Evolutionary conservation across 192 early-diverging fungal genomes (phyloP).

Genomic region (Oehlia diaphana): DNA sequence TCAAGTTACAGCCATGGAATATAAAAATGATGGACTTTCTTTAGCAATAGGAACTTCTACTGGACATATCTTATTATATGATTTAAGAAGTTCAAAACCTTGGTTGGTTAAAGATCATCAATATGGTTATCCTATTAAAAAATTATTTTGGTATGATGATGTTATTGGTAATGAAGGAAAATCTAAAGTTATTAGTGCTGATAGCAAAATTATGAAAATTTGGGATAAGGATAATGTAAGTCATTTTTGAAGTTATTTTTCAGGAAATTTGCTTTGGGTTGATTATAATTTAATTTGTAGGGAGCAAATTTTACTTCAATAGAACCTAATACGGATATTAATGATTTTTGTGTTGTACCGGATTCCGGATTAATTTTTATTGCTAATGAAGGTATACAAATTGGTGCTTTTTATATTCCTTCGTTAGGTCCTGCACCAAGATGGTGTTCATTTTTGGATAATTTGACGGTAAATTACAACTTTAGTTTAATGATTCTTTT

Average conservation of each 20-base stretch:
- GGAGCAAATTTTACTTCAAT: conserved; percentile 90
- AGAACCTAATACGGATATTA: conserved; percentile 89
- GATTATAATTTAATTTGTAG: conserved; percentile 20
- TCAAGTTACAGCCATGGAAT: conserved; percentile 78
- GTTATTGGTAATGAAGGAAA: conserved; percentile 49
- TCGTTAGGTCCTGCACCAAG: conserved; percentile 87
- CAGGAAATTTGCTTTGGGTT: not conserved
- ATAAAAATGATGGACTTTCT: conserved; percentile 82
- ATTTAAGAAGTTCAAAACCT: conserved; percentile 83
- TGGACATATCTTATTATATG: conserved; percentile 91
- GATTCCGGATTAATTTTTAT: conserved; percentile 86
- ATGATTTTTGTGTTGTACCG: conserved; percentile 84
- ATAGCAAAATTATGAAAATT: conserved; percentile 90
- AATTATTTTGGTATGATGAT: conserved; percentile 74
- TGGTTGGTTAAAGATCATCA: conserved; percentile 95
- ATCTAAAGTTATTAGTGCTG: conserved; percentile 83
- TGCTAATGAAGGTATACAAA: conserved; percentile 90
- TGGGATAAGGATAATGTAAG: conserved; percentile 78
- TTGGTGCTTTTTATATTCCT: conserved; percentile 92
- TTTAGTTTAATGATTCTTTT: not conserved
- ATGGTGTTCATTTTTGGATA: conserved; percentile 95
- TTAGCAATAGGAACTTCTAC: conserved; percentile 86
- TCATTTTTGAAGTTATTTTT: not conserved
- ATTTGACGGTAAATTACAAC: conserved; percentile 64
- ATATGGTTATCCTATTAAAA: conserved; percentile 93